A percentile compares a stretch with the other conserved stretches of the same genome.
phyloP scores from a whole-genome alignment of 139 green algal genomes.

The Chlorella sorokiniana region DNA sequence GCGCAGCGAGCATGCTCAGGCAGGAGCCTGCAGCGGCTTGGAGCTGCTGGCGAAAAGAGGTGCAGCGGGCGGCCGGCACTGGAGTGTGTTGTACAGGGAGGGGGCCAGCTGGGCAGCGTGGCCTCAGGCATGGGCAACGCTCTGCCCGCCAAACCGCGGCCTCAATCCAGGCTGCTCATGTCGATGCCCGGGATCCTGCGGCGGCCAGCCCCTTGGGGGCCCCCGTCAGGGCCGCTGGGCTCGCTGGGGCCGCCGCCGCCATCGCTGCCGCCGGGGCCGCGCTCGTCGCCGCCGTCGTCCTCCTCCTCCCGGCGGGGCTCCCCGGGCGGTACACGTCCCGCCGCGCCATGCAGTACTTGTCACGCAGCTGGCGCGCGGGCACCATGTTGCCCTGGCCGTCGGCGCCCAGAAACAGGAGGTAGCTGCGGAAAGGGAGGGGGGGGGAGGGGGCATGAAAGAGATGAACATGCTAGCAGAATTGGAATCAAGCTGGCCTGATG shows the following conservation, averaged over 20 bases:
- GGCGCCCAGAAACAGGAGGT: constrained; percentile 81
- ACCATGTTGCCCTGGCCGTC: constrained; percentile 82
- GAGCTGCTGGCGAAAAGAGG: too few relatives aligned
- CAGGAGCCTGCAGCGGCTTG: too few relatives aligned
- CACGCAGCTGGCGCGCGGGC: constrained; percentile 67
- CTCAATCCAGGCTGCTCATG: constrained; percentile 49
- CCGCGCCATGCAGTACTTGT: constrained; percentile 67
- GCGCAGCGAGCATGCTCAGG: too few relatives aligned
- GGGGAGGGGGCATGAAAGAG: not conserved
- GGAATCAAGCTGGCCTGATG: too few relatives aligned
- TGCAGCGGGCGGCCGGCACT: not conserved
- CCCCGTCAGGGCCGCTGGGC: not conserved
- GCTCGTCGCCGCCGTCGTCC: not conserved
- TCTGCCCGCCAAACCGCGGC: not conserved
- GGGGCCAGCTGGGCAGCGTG: too few relatives aligned
- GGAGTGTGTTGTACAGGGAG: too few relatives aligned
- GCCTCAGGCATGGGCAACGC: too few relatives aligned
- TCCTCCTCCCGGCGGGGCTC: constrained; percentile 19
- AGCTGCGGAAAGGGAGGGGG: constrained; percentile 13
- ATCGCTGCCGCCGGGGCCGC: not conserved
- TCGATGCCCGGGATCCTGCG: constrained; percentile 56
- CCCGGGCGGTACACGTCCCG: constrained; percentile 55
- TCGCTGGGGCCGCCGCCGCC: not conserved
- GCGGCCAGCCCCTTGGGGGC: not conserved
- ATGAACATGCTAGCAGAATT: not conserved